Percentiles rank a stretch among this genome's conserved stretches.
Evolutionary conservation across 345 rosid species (phyloP).

Genomic region (Gossypium stocksii): DNA sequence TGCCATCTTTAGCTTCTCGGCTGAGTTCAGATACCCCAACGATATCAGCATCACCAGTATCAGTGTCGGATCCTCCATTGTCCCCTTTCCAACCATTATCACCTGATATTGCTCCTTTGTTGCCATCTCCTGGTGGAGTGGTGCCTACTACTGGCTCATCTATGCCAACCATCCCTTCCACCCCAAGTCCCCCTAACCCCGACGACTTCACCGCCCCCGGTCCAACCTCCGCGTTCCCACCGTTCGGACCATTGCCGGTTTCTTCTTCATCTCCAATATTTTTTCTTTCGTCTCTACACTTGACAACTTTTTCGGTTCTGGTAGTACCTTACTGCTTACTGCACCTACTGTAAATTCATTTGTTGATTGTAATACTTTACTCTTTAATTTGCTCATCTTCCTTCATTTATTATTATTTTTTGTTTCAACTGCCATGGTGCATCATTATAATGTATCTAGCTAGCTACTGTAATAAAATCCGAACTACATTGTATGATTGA

Average conservation of each 20-base stretch:
- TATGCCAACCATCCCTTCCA: slow-evolving; percentile 71
- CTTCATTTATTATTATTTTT: too few species aligned
- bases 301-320: slow-evolving; percentile 9
- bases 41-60: slow-evolving; percentile 36
- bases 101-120: slow-evolving; percentile 73
- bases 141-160: slow-evolving; percentile 46
- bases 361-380: not conserved
- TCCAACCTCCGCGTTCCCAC: slow-evolving; percentile 44
- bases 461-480: not conserved
- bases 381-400: not conserved
- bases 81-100: slow-evolving; percentile 51
- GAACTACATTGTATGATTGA: not conserved
- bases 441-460: slow-evolving; percentile 18
- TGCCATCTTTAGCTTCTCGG: slow-evolving; percentile 27
- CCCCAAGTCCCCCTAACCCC: slow-evolving; percentile 84
- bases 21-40: slow-evolving; percentile 19
- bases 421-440: not conserved
- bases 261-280: slow-evolving; percentile 32
- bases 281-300: not conserved
- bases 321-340: slow-evolving; percentile 16
- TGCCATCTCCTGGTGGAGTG: slow-evolving; percentile 62
- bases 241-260: slow-evolving; percentile 40
- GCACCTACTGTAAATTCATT: slow-evolving; percentile 3
- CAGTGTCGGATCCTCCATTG: slow-evolving; percentile 24
- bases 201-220: slow-evolving; percentile 32